Percentiles rank a stretch among this genome's conserved stretches.
phyloP scores from a whole-genome alignment of 345 rosid species.

The Crucihimalaya himalaica region DNA sequence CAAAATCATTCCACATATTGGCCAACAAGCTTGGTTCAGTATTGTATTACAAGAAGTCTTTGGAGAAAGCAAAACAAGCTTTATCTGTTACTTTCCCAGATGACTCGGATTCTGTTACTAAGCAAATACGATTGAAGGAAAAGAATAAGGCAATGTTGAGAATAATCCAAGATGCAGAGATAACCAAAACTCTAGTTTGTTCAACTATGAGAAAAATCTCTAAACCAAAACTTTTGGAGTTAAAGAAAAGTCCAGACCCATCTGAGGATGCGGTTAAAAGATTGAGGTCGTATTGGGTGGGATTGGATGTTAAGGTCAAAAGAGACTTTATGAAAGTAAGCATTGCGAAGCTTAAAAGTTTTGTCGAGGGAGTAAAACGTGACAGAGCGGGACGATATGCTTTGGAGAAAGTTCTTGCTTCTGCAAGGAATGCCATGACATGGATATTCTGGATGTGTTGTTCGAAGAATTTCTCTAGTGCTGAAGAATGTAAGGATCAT shows the following conservation, averaged over 20 bases:
- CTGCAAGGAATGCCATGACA: background rate
- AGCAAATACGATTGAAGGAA: background rate
- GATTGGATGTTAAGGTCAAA: constrained; percentile 15
- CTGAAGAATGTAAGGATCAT: constrained; percentile 24
- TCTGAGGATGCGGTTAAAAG: background rate
- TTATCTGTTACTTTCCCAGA: background rate
- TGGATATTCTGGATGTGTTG: constrained; percentile 31
- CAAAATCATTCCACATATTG: background rate
- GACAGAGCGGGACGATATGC: background rate
- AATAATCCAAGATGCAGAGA: background rate
- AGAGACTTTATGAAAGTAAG: constrained; percentile 23
- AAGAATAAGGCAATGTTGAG: background rate
- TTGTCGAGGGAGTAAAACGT: background rate
- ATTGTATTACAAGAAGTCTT: constrained; percentile 7
- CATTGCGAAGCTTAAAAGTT: background rate
- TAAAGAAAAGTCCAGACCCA: background rate
- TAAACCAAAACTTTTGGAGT: background rate
- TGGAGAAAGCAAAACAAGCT: background rate
- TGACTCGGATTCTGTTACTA: background rate
- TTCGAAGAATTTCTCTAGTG: background rate
- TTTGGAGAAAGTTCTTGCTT: constrained; percentile 17
- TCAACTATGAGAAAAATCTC: background rate
- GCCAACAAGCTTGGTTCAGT: background rate
- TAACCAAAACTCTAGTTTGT: background rate
- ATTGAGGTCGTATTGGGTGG: constrained; percentile 1